Evolutionary conservation across 441 rosid genomes (phyloP).

Genomic region (Capsella rubella): DNA sequence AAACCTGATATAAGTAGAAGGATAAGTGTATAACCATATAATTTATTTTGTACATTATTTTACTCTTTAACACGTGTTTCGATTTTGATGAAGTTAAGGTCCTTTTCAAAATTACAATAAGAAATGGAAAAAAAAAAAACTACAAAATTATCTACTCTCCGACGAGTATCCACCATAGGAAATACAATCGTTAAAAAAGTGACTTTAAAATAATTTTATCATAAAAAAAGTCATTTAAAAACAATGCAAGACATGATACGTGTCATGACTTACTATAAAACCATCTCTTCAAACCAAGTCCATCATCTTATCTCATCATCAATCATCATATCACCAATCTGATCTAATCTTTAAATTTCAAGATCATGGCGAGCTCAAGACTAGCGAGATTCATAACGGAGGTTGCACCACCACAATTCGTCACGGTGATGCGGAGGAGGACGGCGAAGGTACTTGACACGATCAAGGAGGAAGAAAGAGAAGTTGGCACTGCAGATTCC

Average conservation of each 20-base stretch:
- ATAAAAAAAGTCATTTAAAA: conserved; percentile 26
- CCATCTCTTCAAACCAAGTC: background rate
- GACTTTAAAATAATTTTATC: background rate
- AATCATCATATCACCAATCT: conserved; percentile 14
- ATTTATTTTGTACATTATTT: no score
- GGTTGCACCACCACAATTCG: conserved; percentile 89
- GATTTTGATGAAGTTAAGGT: background rate
- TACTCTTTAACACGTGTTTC: background rate
- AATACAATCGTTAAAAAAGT: conserved; percentile 12
- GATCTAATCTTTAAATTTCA: background rate
- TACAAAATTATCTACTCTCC: conserved; percentile 19
- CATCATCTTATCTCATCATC: conserved; percentile 8
- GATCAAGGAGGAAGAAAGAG: conserved; percentile 84
- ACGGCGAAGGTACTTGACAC: conserved; percentile 82
- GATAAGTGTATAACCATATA: no score
- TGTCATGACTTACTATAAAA: conserved; percentile 24
- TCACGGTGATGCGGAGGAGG: conserved; percentile 78
- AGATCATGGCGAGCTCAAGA: conserved; percentile 67
- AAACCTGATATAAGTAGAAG: no score
- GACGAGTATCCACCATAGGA: conserved; percentile 29
- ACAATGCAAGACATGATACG: conserved; percentile 10
- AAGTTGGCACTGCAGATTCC: conserved; percentile 41
- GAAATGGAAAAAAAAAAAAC: no score
- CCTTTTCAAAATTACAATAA: background rate
- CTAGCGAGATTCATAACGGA: conserved; percentile 76